A percentile compares a stretch with the other conserved stretches of the same genome.
Conservation (phyloP, 179 eudicot species). For the Nepenthes alata region DNA sequence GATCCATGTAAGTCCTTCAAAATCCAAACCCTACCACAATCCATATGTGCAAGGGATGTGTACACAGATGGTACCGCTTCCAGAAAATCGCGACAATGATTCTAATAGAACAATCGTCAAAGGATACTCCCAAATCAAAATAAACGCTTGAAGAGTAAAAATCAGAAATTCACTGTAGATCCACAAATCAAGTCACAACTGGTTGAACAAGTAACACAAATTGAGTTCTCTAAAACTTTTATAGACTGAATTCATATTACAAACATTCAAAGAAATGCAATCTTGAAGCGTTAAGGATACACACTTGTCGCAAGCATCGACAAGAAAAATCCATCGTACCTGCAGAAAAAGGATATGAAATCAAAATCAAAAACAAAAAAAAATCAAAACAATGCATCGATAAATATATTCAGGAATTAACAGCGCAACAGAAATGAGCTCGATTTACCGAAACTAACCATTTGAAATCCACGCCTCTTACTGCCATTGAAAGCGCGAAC, state of each 20-base stretch:
- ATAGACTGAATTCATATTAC: neutral
- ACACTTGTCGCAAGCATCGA: slow-evolving; percentile 94
- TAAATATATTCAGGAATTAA: neutral
- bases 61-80: slow-evolving; percentile 71
- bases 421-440: neutral
- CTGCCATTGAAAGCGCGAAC: slow-evolving; percentile 35
- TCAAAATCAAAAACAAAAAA: neutral
- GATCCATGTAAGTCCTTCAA: neutral
- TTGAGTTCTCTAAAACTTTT: neutral
- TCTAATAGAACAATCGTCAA: slow-evolving; percentile 40
- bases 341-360: slow-evolving; percentile 17
- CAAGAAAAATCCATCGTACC: slow-evolving; percentile 99
- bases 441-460: slow-evolving; percentile 21
- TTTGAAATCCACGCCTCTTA: slow-evolving; percentile 60
- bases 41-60: slow-evolving; percentile 89
- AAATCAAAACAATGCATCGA: neutral
- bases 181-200: neutral
- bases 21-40: slow-evolving; percentile 61
- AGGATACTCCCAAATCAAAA: slow-evolving; percentile 8
- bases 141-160: slow-evolving; percentile 4
- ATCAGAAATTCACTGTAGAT: slow-evolving; percentile 2
- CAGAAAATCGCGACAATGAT: slow-evolving; percentile 80
- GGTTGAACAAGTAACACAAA: neutral
- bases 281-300: slow-evolving; percentile 43
- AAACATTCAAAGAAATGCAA: neutral